phyloP scores from a whole-genome alignment of 2,329 filamentous ascomycete species.

The Aspergillus novofumigatus region DNA sequence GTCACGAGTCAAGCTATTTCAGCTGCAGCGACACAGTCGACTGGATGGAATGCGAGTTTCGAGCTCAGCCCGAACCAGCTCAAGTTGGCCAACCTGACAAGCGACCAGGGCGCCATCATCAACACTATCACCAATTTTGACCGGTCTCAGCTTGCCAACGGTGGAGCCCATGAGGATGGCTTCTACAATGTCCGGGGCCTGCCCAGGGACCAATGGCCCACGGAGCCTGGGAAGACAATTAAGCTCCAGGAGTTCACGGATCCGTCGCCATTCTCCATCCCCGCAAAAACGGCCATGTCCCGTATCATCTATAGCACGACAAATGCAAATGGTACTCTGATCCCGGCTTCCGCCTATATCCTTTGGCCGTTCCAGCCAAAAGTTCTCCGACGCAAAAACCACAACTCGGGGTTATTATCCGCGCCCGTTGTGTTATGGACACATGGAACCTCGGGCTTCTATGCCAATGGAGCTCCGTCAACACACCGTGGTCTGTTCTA shows the following conservation, averaged over 20 bases:
- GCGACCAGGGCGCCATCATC: conserved; percentile 1
- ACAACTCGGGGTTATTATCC: conserved; percentile 6
- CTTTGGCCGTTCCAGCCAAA: conserved; percentile 46
- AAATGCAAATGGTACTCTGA: conserved; percentile 41
- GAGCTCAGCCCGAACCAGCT: conserved; percentile 8
- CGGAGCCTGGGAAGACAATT: conserved; percentile 8
- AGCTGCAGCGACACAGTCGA: conserved; percentile 5
- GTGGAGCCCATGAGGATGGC: conserved; percentile 15
- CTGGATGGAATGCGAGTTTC: conserved; percentile 11
- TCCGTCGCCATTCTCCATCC: conserved; percentile 11
- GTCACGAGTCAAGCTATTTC: conserved; percentile 1
- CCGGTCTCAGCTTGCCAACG: conserved; percentile 14
- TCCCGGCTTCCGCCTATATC: conserved; percentile 49
- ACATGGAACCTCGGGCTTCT: conserved; percentile 45
- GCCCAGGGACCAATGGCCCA: conserved; percentile 10
- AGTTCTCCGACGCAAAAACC: background rate
- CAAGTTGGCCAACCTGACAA: conserved; percentile 5
- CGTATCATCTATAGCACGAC: conserved; percentile 48
- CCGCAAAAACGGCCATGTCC: conserved; percentile 33
- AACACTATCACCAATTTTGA: conserved; percentile 14
- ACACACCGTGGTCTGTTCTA: conserved; percentile 41
- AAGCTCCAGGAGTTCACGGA: conserved; percentile 14
- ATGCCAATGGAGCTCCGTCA: conserved; percentile 39
- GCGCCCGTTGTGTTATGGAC: conserved; percentile 39
- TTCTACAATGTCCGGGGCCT: conserved; percentile 11